A percentile compares a stretch with the other conserved stretches of the same genome.
Conservation (phyloP, 2,329 filamentous ascomycete species). For the Cadophora sp. region DNA sequence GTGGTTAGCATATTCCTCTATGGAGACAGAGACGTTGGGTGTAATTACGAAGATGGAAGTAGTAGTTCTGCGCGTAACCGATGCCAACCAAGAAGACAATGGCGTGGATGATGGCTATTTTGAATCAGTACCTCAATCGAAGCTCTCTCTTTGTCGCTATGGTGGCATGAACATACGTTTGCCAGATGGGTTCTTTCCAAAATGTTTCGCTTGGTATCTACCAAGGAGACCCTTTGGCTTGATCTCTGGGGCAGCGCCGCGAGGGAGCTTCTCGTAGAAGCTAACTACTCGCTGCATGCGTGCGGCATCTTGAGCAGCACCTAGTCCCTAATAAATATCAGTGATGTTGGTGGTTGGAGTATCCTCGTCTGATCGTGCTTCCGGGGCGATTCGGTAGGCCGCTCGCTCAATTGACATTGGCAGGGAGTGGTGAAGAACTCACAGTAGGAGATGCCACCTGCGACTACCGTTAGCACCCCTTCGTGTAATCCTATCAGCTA, state of each 20-base stretch:
- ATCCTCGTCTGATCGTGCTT: not conserved
- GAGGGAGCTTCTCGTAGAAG: constrained; percentile 99
- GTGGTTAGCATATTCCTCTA: constrained; percentile 32
- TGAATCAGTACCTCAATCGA: constrained; percentile 39
- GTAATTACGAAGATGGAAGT: constrained; percentile 97
- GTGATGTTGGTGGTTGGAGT: constrained; percentile 22
- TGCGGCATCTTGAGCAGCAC: constrained; percentile 91
- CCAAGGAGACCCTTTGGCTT: constrained; percentile 84
- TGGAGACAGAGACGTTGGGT: not conserved
- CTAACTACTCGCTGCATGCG: constrained; percentile 98
- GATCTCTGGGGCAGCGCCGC: constrained; percentile 83
- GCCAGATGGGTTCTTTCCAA: constrained; percentile 89
- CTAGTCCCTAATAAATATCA: constrained; percentile 77
- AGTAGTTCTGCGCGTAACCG: constrained; percentile 98
- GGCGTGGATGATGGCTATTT: constrained; percentile 83
- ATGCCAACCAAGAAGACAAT: constrained; percentile 79
- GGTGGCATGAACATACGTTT: constrained; percentile 73
- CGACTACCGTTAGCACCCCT: constrained; percentile 16
- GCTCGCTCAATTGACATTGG: constrained; percentile 7
- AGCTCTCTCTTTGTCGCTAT: constrained; percentile 20
- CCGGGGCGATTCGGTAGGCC: not conserved
- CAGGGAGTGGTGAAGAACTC: constrained; percentile 31
- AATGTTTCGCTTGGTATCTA: constrained; percentile 91
- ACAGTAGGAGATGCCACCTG: constrained; percentile 48
- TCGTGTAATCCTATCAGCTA: constrained; percentile 21